Evolutionary conservation across 176 grass and related monocot species (phyloP).

Genomic region (Oryza officinalis): DNA sequence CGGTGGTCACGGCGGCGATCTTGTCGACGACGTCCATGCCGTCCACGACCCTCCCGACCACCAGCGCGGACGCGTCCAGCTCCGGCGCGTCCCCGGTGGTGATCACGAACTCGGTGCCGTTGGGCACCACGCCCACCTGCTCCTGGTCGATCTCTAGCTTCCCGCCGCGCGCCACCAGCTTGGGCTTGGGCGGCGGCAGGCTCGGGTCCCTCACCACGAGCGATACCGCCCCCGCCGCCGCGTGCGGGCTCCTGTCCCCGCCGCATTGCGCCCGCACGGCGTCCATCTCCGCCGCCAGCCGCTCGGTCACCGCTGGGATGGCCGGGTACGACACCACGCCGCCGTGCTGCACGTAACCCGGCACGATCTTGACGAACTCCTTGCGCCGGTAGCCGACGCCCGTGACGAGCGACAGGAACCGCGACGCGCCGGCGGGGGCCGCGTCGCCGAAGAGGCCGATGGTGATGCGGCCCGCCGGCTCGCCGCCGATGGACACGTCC

Average conservation of each 20-base stretch:
- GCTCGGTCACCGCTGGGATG: constrained; percentile 35
- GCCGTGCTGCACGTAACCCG: constrained; percentile 80
- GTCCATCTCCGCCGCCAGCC: constrained; percentile 57
- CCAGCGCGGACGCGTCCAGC: constrained; percentile 63
- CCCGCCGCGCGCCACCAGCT: constrained; percentile 76
- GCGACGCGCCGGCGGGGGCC: constrained; percentile 53
- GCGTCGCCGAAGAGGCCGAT: constrained; percentile 65
- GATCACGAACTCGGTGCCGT: constrained; percentile 86
- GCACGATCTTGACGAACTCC: constrained; percentile 88
- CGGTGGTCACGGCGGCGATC: constrained; percentile 73
- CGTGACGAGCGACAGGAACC: constrained; percentile 62
- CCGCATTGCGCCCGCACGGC: constrained; percentile 45
- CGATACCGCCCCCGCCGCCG: constrained; percentile 58
- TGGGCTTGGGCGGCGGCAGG: constrained; percentile 74
- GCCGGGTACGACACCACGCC: constrained; percentile 65
- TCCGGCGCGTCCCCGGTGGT: constrained; percentile 58
- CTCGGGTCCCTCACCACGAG: constrained; percentile 76
- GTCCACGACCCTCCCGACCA: constrained; percentile 68
- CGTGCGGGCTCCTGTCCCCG: constrained; percentile 22
- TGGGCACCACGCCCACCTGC: constrained; percentile 56
- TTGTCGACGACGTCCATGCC: constrained; percentile 89
- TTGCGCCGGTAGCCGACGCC: constrained; percentile 86
- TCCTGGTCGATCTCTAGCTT: constrained; percentile 78
- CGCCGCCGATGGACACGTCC: constrained; percentile 84
- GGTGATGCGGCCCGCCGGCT: constrained; percentile 72